phyloP scores from a whole-genome alignment of 306 rosid genomes.

The Pterocarpus macrocarpus region DNA sequence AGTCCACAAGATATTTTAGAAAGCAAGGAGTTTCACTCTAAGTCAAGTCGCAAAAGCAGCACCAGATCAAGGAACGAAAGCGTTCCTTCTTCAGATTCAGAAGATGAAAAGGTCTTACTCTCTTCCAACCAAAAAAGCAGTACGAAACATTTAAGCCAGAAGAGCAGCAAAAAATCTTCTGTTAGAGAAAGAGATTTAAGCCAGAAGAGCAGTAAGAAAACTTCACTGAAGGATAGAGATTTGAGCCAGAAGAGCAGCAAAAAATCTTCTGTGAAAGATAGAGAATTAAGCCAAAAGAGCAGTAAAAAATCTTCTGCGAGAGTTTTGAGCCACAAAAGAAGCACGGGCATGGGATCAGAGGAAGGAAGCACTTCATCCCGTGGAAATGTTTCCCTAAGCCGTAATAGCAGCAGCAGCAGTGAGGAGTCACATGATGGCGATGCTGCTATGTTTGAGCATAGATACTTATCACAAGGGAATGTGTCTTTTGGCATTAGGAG shows the following conservation, averaged over 20 bases:
- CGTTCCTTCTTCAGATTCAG: slow-evolving; percentile 41
- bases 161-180: slow-evolving; percentile 39
- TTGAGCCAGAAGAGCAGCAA: slow-evolving; percentile 46
- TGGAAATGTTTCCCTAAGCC: not conserved
- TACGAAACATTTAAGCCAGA: slow-evolving; percentile 42
- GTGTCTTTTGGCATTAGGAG: slow-evolving; percentile 44
- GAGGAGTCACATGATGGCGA: not conserved
- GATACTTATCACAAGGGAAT: slow-evolving; percentile 24
- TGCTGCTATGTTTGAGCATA: slow-evolving; percentile 21
- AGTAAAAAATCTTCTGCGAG: not conserved
- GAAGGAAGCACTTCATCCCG: slow-evolving; percentile 1
- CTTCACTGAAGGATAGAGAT: not conserved
- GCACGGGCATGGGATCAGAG: slow-evolving; percentile 5
- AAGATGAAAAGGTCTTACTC: slow-evolving; percentile 27
- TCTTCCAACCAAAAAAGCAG: slow-evolving; percentile 41
- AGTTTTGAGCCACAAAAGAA: not conserved
- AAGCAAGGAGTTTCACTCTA: slow-evolving; percentile 46
- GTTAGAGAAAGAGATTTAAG: slow-evolving; percentile 6
- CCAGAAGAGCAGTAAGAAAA: slow-evolving; percentile 42
- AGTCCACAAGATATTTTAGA: slow-evolving; percentile 44
- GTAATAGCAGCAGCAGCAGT: slow-evolving; percentile 30
- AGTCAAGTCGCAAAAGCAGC: slow-evolving; percentile 52
- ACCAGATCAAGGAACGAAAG: slow-evolving; percentile 38
- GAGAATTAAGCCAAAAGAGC: slow-evolving; percentile 38
- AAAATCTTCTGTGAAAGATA: slow-evolving; percentile 8